These are phyloP conservation scores for Penicillium sp. DNA, from an alignment of 2,329 filamentous ascomycete genomes.

Conservation along the genomic window DNA sequence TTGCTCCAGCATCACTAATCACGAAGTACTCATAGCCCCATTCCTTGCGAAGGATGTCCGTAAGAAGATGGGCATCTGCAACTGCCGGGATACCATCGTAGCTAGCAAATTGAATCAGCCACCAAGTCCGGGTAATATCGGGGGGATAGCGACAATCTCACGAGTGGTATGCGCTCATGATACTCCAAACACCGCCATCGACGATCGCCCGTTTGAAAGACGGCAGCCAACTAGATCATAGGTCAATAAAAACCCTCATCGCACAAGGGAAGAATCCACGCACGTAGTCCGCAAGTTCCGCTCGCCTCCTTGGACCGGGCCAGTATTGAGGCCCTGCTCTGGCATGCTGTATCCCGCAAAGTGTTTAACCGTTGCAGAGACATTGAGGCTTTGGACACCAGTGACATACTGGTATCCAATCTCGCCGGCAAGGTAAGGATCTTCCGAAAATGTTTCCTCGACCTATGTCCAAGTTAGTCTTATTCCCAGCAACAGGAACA, in stretches of 20 bases:
- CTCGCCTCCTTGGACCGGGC: slow-evolving; percentile 59
- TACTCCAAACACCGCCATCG: slow-evolving; percentile 65
- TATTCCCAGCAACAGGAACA: too few relatives aligned
- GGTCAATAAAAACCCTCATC: neutral
- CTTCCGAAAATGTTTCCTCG: slow-evolving; percentile 73
- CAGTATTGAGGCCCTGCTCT: slow-evolving; percentile 73
- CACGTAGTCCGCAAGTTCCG: slow-evolving; percentile 58
- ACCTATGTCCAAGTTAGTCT: slow-evolving; percentile 38
- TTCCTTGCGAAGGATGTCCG: slow-evolving; percentile 69
- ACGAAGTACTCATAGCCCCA: slow-evolving; percentile 73
- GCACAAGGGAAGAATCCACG: slow-evolving; percentile 24
- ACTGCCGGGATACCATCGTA: slow-evolving; percentile 72
- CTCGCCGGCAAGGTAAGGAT: slow-evolving; percentile 68
- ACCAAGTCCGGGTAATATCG: neutral
- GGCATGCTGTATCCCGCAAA: slow-evolving; percentile 70
- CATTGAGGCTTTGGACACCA: slow-evolving; percentile 65
- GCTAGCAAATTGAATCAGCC: slow-evolving; percentile 14
- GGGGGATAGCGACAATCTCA: slow-evolving; percentile 14
- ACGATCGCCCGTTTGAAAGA: slow-evolving; percentile 72
- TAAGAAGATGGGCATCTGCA: slow-evolving; percentile 66
- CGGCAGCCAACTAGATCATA: slow-evolving; percentile 47
- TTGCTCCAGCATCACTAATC: slow-evolving; percentile 69
- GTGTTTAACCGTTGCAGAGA: slow-evolving; percentile 76
- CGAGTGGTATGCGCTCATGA: slow-evolving; percentile 75
- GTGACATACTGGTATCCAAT: slow-evolving; percentile 63